These are phyloP conservation scores for Pseudopithomyces maydicus DNA, from an alignment of 2,329 filamentous ascomycete genomes.

Conservation along the genomic window DNA sequence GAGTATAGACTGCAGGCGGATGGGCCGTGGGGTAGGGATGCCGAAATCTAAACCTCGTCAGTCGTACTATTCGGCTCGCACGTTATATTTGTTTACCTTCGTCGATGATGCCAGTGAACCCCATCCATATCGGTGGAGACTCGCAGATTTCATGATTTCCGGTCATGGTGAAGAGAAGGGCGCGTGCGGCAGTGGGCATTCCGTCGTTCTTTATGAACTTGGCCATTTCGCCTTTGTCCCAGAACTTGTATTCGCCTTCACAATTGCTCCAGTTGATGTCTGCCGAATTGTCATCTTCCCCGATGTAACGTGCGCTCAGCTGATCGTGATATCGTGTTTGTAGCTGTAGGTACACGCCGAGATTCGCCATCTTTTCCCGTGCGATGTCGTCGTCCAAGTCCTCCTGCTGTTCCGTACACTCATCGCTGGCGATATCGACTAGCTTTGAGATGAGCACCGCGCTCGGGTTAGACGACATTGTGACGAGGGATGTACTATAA, in stretches of 20 bases:
- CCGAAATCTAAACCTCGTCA: neutral
- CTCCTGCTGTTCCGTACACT: neutral
- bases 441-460: neutral
- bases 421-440: neutral
- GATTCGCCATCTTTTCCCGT: neutral
- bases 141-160: neutral
- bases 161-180: neutral
- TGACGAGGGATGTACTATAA: neutral
- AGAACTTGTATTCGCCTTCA: slow-evolving; percentile 1
- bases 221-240: neutral
- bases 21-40: neutral
- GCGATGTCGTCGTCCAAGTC: neutral
- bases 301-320: neutral
- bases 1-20: neutral
- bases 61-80: neutral
- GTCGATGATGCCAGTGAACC: neutral
- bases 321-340: neutral
- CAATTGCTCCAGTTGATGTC: neutral
- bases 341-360: neutral
- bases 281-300: neutral
- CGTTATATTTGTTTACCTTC: neutral
- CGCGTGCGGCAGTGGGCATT: neutral
- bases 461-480: neutral
- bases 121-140: neutral
- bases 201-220: neutral